Conservation (phyloP, 495 filamentous ascomycete species). For the Penicillium salamii region DNA sequence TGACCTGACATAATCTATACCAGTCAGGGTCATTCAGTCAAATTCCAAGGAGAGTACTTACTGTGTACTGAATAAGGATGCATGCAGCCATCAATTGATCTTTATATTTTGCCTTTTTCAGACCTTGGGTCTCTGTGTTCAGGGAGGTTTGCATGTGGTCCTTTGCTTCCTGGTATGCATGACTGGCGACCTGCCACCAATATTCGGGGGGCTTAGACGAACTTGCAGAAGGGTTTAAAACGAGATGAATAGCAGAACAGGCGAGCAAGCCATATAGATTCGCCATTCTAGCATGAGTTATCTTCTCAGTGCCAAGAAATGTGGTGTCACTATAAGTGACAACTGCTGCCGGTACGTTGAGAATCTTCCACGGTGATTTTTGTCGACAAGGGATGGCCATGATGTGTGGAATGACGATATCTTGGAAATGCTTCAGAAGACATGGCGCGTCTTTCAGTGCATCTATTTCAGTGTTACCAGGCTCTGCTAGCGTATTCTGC, state of each 20-base stretch:
- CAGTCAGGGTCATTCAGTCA: neutral
- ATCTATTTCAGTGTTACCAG: slow-evolving; percentile 7
- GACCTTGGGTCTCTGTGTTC: slow-evolving; percentile 24
- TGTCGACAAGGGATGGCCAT: slow-evolving; percentile 31
- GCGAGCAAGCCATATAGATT: slow-evolving; percentile 32
- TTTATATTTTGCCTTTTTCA: slow-evolving; percentile 39
- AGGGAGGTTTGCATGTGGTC: slow-evolving; percentile 33
- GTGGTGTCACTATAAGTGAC: slow-evolving; percentile 31
- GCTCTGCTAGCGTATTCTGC: slow-evolving; percentile 11
- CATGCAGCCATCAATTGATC: slow-evolving; percentile 40
- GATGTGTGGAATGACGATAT: slow-evolving; percentile 30
- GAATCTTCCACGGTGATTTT: slow-evolving; percentile 34
- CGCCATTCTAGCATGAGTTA: slow-evolving; percentile 32
- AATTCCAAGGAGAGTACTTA: slow-evolving; percentile 5
- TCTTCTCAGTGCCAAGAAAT: slow-evolving; percentile 24
- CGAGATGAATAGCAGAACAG: slow-evolving; percentile 29
- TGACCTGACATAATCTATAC: slow-evolving; percentile 31
- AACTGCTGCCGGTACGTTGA: slow-evolving; percentile 31
- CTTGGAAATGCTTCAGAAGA: slow-evolving; percentile 32
- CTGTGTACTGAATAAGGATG: slow-evolving; percentile 31
- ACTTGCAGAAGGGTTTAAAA: slow-evolving; percentile 12
- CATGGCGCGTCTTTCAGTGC: slow-evolving; percentile 24
- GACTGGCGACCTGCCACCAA: slow-evolving; percentile 24
- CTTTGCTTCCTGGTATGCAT: slow-evolving; percentile 28
- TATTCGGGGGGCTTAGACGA: slow-evolving; percentile 15